Conservation (phyloP, 345 rosid genomes). For the Moricandia arvensis region DNA sequence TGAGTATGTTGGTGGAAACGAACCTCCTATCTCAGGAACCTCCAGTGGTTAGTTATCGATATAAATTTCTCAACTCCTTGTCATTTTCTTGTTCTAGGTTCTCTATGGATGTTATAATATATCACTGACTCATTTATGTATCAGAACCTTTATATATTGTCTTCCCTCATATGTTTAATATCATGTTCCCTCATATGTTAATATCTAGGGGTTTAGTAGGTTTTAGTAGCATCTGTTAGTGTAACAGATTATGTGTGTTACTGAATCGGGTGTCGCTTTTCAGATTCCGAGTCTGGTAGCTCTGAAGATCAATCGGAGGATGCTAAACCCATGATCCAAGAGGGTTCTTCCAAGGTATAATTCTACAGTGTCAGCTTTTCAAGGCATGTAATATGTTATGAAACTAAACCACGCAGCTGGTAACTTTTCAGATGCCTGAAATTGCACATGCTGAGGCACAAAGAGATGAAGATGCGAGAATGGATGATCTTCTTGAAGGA, state of each 20-base stretch:
- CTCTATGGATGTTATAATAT: not conserved
- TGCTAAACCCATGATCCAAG: slow-evolving; percentile 45
- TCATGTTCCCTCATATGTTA: slow-evolving; percentile 7
- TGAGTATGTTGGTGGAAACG: slow-evolving; percentile 88
- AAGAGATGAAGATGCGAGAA: slow-evolving; percentile 44
- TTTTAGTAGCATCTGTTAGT: slow-evolving; percentile 7
- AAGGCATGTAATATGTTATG: not conserved
- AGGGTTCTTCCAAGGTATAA: slow-evolving; percentile 45
- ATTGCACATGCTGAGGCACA: slow-evolving; percentile 44
- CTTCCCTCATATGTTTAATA: slow-evolving; percentile 10
- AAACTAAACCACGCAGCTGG: slow-evolving; percentile 11
- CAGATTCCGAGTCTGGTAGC: slow-evolving; percentile 62
- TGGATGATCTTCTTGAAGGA: slow-evolving; percentile 42
- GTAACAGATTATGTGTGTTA: slow-evolving; percentile 2
- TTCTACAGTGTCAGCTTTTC: slow-evolving; percentile 24
- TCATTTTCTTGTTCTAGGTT: not conserved
- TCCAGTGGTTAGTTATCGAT: slow-evolving; percentile 48
- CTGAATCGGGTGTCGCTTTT: slow-evolving; percentile 17
- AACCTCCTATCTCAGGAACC: slow-evolving; percentile 65
- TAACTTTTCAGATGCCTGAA: slow-evolving; percentile 44
- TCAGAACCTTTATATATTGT: slow-evolving; percentile 1
- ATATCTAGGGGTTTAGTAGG: not conserved
- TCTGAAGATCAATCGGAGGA: slow-evolving; percentile 59
- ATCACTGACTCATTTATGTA: slow-evolving; percentile 1
- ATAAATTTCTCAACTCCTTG: slow-evolving; percentile 2